Evolutionary conservation across 2,329 filamentous ascomycete species (phyloP).

Genomic region (Simplicillium aogashimaense): DNA sequence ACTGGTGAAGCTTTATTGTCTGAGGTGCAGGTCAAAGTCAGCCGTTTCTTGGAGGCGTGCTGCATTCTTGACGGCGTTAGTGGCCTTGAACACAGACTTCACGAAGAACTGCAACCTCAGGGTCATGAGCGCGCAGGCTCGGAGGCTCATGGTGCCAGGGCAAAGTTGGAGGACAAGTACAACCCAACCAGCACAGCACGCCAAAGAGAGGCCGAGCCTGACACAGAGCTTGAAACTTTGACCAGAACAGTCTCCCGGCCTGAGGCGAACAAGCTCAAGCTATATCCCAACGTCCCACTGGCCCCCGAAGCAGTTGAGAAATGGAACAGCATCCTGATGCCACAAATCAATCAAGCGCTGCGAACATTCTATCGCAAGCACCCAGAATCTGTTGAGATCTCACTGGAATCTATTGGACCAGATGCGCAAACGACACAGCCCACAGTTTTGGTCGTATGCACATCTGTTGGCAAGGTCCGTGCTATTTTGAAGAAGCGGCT

Average conservation of each 20-base stretch:
- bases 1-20: slow-evolving; percentile 41
- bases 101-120: slow-evolving; percentile 31
- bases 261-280: slow-evolving; percentile 32
- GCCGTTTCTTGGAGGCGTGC: slow-evolving; percentile 51
- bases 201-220: too few species aligned
- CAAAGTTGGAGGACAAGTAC: not conserved
- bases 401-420: slow-evolving; percentile 64
- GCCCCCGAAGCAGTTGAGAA: slow-evolving; percentile 54
- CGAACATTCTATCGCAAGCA: slow-evolving; percentile 63
- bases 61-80: slow-evolving; percentile 49
- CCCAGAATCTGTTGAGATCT: slow-evolving; percentile 69
- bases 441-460: slow-evolving; percentile 69
- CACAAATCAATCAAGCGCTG: slow-evolving; percentile 62
- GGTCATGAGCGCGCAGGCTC: slow-evolving; percentile 1
- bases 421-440: slow-evolving; percentile 55
- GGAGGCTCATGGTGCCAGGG: not conserved
- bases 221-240: too few species aligned
- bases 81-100: slow-evolving; percentile 42
- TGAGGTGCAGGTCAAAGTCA: slow-evolving; percentile 42
- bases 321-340: slow-evolving; percentile 64
- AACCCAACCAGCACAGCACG: not conserved
- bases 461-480: slow-evolving; percentile 62
- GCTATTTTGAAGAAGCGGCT: slow-evolving; percentile 62
- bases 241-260: not conserved
- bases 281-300: slow-evolving; percentile 50